Conservation (phyloP, 176 grass and related monocot genomes). For the Alopecurus myosuroides region DNA sequence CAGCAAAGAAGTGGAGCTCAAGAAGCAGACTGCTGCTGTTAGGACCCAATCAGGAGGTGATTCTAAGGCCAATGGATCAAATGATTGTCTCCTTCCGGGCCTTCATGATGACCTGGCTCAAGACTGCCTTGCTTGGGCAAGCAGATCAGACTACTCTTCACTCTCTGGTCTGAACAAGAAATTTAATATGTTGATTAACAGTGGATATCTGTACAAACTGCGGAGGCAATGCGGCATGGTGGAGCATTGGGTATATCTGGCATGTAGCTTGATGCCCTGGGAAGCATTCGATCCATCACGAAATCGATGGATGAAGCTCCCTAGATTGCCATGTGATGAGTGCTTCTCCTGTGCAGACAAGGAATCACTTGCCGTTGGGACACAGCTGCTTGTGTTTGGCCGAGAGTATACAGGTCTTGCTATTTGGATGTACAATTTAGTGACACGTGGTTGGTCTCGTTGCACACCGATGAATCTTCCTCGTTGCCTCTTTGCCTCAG, state of each 20-base stretch:
- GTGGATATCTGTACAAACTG: slow-evolving; percentile 77
- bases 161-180: slow-evolving; percentile 77
- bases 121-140: slow-evolving; percentile 72
- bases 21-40: slow-evolving; percentile 35
- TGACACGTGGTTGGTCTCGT: slow-evolving; percentile 56
- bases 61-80: slow-evolving; percentile 46
- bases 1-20: slow-evolving; percentile 39
- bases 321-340: slow-evolving; percentile 78
- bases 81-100: slow-evolving; percentile 67
- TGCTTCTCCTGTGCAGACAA: slow-evolving; percentile 92
- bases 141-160: slow-evolving; percentile 75
- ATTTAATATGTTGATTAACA: slow-evolving; percentile 71
- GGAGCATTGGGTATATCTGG: slow-evolving; percentile 88
- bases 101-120: slow-evolving; percentile 80
- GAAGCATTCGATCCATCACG: slow-evolving; percentile 77
- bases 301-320: slow-evolving; percentile 81
- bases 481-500: slow-evolving; percentile 77
- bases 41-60: slow-evolving; percentile 37
- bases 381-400: slow-evolving; percentile 87
- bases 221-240: slow-evolving; percentile 59
- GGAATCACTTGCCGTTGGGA: slow-evolving; percentile 91
- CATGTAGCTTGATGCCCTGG: slow-evolving; percentile 88
- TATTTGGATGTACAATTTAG: slow-evolving; percentile 89
- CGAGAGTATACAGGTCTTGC: slow-evolving; percentile 70
- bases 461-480: slow-evolving; percentile 76